Evolutionary conservation across 176 grass and related monocot species (phyloP).

Genomic region (Zea mays): Zm-B73-REFERENCE-NAM-5.0 NC_050096.1:19099501-19100000

Average conservation of each 20-base stretch:
- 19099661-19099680: too few relatives aligned
- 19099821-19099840: not conserved
- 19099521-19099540: not conserved
- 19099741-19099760: not conserved
- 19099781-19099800: not conserved
- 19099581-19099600: not conserved
- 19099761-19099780: not conserved
- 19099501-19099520: not conserved
- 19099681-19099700: too few relatives aligned
- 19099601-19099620: not conserved
- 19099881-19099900: too few relatives aligned
- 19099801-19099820: not conserved
- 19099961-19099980: too few relatives aligned
- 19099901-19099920: too few relatives aligned
- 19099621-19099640: not conserved
- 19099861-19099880: not conserved
- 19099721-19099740: too few relatives aligned
- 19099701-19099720: too few relatives aligned
- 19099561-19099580: not conserved
- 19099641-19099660: too few relatives aligned
- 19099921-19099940: too few relatives aligned
- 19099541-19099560: not conserved
- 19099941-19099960: too few relatives aligned
- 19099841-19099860: not conserved
- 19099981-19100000: too few relatives aligned